phyloP scores from a whole-genome alignment of 2,329 filamentous ascomycete genomes.

The Epichloe amarillans region DNA sequence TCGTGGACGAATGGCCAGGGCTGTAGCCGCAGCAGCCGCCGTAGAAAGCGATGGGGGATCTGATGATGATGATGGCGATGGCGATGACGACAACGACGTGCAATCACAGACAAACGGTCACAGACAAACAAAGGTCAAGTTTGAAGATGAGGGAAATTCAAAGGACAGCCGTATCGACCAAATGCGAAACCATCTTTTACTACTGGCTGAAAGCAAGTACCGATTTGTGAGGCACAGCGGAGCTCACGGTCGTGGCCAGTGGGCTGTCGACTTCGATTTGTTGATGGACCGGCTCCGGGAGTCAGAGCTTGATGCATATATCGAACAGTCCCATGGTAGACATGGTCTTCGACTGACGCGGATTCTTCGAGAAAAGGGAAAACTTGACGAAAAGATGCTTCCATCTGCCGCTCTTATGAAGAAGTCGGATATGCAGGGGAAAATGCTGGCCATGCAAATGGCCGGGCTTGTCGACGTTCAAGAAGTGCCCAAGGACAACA shows the following conservation, averaged over 20 bases:
- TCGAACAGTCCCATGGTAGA: constrained; percentile 63
- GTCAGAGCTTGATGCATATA: constrained; percentile 67
- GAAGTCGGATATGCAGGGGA: constrained; percentile 71
- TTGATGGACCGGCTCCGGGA: constrained; percentile 60
- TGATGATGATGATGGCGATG: constrained; percentile 18
- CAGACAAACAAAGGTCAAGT: constrained; percentile 33
- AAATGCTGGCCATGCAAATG: constrained; percentile 75
- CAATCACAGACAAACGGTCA: constrained; percentile 21
- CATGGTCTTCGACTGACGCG: constrained; percentile 71
- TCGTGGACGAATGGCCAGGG: constrained; percentile 6
- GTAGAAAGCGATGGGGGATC: constrained; percentile 16
- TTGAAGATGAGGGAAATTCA: constrained; percentile 31
- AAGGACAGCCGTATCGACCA: constrained; percentile 38
- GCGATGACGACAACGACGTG: constrained; percentile 9
- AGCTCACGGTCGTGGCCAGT: constrained; percentile 51
- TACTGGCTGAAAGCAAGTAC: constrained; percentile 56
- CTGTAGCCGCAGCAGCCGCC: neutral
- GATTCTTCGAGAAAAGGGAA: constrained; percentile 75
- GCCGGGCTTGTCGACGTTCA: constrained; percentile 82
- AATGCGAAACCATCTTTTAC: constrained; percentile 59
- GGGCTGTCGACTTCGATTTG: constrained; percentile 71
- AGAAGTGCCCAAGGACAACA: constrained; percentile 82
- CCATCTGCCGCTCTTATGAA: constrained; percentile 71
- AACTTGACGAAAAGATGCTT: constrained; percentile 86
- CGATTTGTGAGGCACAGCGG: constrained; percentile 57